Conservation (phyloP, 2,329 filamentous ascomycete species). For the Botrytis porri region DNA sequence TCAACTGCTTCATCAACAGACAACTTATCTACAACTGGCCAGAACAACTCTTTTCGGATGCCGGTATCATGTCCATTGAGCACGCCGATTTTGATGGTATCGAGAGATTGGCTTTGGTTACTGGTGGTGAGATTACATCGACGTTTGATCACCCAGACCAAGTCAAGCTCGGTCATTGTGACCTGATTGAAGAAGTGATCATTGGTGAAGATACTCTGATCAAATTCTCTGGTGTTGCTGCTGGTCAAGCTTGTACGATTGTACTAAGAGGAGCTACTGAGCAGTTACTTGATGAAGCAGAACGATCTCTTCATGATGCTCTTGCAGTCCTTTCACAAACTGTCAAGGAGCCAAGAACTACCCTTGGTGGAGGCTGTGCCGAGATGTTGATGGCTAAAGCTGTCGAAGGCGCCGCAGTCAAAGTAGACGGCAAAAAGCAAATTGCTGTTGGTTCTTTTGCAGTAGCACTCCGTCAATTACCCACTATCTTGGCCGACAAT, state of each 20-base stretch:
- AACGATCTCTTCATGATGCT: constrained; percentile 93
- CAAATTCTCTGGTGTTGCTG: constrained; percentile 93
- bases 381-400: constrained; percentile 99
- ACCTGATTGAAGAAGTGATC: constrained; percentile 95
- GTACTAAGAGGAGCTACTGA: constrained; percentile 95
- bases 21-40: constrained; percentile 99
- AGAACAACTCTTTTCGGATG: constrained; percentile 96
- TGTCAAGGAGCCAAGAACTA: constrained; percentile 89
- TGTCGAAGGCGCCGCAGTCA: constrained; percentile 87
- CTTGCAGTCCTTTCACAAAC: constrained; percentile 96
- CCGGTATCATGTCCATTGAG: constrained; percentile 97
- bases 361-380: constrained; percentile 89
- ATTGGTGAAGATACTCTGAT: constrained; percentile 98
- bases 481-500: constrained; percentile 96
- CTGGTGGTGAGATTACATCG: constrained; percentile 93
- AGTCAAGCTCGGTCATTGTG: constrained; percentile 93
- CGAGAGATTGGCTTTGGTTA: constrained; percentile 89
- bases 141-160: constrained; percentile 98
- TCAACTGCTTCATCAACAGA: constrained; percentile 99
- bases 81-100: constrained; percentile 99
- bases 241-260: constrained; percentile 92
- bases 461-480: constrained; percentile 83
- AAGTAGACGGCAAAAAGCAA: constrained; percentile 95
- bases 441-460: constrained; percentile 90
- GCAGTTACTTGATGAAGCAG: constrained; percentile 93